Conservation (phyloP, 164 flowering plant species). For the Vitis amurensis region DNA sequence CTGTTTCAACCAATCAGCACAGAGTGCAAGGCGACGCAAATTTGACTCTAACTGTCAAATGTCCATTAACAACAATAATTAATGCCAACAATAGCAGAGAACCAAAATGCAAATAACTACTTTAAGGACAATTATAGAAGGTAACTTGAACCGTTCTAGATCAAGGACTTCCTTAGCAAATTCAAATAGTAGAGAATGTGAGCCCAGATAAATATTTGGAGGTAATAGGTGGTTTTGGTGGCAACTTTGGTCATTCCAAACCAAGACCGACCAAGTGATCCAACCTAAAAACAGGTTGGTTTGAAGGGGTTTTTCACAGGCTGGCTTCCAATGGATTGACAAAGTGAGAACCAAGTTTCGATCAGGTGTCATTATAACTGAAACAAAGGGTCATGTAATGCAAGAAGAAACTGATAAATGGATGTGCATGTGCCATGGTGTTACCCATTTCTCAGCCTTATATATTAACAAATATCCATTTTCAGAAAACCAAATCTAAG, state of each 20-base stretch:
- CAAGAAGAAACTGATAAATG: too few species aligned
- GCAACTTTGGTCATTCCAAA: background rate
- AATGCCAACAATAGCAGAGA: conserved; percentile 6
- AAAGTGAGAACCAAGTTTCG: too few species aligned
- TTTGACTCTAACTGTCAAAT: conserved; percentile 79
- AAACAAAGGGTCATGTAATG: too few species aligned
- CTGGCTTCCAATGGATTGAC: background rate
- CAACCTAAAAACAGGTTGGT: background rate
- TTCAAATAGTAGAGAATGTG: background rate
- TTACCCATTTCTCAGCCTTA: too few species aligned
- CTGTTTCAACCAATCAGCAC: conserved; percentile 80
- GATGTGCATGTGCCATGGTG: too few species aligned
- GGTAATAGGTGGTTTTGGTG: background rate
- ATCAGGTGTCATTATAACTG: too few species aligned
- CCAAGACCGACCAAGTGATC: background rate
- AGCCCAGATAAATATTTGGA: background rate
- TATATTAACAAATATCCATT: too few species aligned
- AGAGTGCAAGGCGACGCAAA: conserved; percentile 65
- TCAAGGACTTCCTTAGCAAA: background rate
- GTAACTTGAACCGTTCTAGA: background rate
- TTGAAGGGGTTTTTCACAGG: background rate
- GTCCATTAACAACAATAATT: conserved; percentile 12
- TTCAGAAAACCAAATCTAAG: too few species aligned
- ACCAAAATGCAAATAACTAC: background rate
- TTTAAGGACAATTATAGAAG: background rate